Percentiles rank a stretch among this genome's conserved stretches.
Conservation (phyloP, 148 eudicot genomes). For the Camellia lanceoleosa region DNA sequence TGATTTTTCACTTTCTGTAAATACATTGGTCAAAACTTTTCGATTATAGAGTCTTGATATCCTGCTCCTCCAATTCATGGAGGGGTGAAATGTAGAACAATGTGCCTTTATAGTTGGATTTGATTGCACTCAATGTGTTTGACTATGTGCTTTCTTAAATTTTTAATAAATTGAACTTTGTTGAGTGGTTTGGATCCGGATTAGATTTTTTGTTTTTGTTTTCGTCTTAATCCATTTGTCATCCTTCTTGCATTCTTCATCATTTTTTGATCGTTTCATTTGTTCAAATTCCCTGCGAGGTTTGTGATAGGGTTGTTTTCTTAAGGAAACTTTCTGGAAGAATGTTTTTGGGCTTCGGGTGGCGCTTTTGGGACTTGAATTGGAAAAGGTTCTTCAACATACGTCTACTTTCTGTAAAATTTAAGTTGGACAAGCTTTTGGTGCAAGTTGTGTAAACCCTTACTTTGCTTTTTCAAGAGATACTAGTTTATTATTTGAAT, state of each 20-base stretch:
- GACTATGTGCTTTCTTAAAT: background rate
- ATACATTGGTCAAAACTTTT: constrained; percentile 14
- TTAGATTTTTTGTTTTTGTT: background rate
- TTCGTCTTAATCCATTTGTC: too few species aligned
- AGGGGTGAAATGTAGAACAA: background rate
- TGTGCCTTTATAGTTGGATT: constrained; percentile 13
- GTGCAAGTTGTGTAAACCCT: too few species aligned
- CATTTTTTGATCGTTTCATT: background rate
- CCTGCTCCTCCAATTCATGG: background rate
- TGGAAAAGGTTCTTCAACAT: too few species aligned
- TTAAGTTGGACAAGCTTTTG: too few species aligned
- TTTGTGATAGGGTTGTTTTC: too few species aligned
- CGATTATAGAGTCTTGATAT: constrained; percentile 8
- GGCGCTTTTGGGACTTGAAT: background rate
- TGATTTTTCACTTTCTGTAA: constrained; percentile 27
- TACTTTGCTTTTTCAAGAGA: too few species aligned
- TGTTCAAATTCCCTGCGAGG: background rate
- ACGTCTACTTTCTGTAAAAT: too few species aligned
- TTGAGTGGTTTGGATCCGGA: too few species aligned
- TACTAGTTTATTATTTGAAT: too few species aligned
- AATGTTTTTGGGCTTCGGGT: too few species aligned
- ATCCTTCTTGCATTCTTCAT: background rate
- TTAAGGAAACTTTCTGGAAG: too few species aligned
- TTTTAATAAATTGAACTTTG: background rate
- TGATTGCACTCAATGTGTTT: background rate